Evolutionary conservation across 805 yeast species (phyloP).

Genomic region (Cyberlindnera meyerae): DNA sequence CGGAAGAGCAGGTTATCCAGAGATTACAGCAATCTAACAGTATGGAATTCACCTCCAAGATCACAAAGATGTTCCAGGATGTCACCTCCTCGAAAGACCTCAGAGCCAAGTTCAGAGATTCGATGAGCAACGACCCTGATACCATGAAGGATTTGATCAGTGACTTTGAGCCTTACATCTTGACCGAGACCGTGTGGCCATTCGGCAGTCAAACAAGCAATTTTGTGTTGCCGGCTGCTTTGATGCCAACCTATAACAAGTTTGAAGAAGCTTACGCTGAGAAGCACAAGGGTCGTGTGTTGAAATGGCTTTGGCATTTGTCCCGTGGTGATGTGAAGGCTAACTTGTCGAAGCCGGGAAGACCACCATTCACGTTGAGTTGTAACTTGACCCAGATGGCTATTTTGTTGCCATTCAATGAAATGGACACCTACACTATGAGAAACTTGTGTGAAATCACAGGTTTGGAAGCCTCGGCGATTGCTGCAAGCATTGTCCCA

Average conservation of each 20-base stretch:
- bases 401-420: constrained; percentile 79
- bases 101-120: constrained; percentile 50
- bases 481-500: constrained; percentile 76
- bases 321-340: constrained; percentile 91
- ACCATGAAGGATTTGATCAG: constrained; percentile 30
- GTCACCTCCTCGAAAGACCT: constrained; percentile 80
- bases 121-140: constrained; percentile 32
- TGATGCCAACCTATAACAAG: constrained; percentile 58
- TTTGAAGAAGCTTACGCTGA: constrained; percentile 64
- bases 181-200: constrained; percentile 92
- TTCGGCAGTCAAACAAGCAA: constrained; percentile 34
- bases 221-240: constrained; percentile 60
- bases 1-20: constrained; percentile 80
- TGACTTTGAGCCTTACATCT: constrained; percentile 69
- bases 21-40: constrained; percentile 86
- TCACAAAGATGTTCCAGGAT: constrained; percentile 94
- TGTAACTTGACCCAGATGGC: constrained; percentile 86
- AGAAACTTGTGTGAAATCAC: constrained; percentile 62
- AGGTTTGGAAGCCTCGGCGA: constrained; percentile 56
- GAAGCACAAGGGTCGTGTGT: constrained; percentile 80
- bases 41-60: constrained; percentile 86
- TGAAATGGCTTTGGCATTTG: constrained; percentile 95
- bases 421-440: constrained; percentile 52
- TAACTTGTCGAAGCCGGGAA: constrained; percentile 73
- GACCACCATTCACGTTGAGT: constrained; percentile 74